Conservation (phyloP, 2,329 filamentous ascomycete species). For the Hymenoscyphus fructigenus region DNA sequence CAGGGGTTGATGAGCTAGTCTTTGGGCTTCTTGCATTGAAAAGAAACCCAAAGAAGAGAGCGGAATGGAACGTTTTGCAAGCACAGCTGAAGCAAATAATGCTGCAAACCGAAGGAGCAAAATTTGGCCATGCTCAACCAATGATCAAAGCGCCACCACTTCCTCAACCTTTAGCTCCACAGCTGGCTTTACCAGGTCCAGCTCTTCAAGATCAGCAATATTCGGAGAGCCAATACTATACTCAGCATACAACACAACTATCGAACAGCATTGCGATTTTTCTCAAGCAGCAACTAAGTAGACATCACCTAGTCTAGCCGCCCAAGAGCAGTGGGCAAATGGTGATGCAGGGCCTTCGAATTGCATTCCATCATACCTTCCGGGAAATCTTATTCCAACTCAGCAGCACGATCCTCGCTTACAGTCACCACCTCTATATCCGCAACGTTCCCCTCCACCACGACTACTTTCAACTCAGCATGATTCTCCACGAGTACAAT, state of each 20-base stretch:
- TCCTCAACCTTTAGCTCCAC: neutral
- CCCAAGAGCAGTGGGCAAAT: neutral
- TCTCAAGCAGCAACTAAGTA: neutral
- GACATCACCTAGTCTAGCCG: neutral
- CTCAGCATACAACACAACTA: neutral
- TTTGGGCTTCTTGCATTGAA: neutral
- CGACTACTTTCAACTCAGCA: neutral
- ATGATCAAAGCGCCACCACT: neutral
- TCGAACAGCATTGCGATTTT: neutral
- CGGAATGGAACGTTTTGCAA: neutral
- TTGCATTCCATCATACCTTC: neutral
- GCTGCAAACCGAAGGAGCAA: neutral
- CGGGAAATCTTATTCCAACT: neutral
- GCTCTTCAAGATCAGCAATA: neutral
- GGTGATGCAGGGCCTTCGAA: neutral
- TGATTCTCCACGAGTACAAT: neutral
- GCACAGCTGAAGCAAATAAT: neutral
- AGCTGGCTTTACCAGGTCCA: neutral
- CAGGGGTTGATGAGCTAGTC: neutral
- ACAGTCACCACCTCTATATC: neutral
- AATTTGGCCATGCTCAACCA: neutral
- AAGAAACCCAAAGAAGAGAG: neutral
- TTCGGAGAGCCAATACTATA: neutral
- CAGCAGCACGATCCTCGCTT: neutral
- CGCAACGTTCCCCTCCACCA: neutral